Evolutionary conservation across 2,329 filamentous ascomycete species (phyloP).

Genomic region (Botrytis galanthina): DNA sequence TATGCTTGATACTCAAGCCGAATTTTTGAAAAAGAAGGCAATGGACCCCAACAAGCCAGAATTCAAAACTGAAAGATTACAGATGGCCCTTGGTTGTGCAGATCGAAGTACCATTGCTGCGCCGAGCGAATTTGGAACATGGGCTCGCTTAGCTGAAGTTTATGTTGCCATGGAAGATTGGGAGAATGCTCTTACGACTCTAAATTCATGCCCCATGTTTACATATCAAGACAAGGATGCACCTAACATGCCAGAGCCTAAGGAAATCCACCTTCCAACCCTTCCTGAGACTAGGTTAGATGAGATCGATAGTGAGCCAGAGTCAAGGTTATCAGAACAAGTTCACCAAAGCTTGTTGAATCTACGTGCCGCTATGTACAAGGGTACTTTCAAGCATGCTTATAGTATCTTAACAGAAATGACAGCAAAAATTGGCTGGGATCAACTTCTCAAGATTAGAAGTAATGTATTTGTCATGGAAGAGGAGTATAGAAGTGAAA

Average conservation of each 20-base stretch:
- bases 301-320: slow-evolving; percentile 90
- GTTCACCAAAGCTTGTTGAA: slow-evolving; percentile 85
- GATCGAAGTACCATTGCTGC: slow-evolving; percentile 93
- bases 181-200: slow-evolving; percentile 89
- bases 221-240: slow-evolving; percentile 99
- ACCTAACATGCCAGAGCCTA: slow-evolving; percentile 89
- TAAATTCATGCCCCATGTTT: slow-evolving; percentile 99
- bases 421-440: slow-evolving; percentile 96
- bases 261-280: slow-evolving; percentile 81
- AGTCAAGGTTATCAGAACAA: slow-evolving; percentile 76
- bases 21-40: slow-evolving; percentile 87
- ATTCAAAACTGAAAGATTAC: slow-evolving; percentile 64
- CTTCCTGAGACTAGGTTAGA: slow-evolving; percentile 87
- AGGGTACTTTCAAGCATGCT: slow-evolving; percentile 92
- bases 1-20: slow-evolving; percentile 89
- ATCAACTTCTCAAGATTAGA: slow-evolving; percentile 88
- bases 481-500: slow-evolving; percentile 92
- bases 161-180: slow-evolving; percentile 94
- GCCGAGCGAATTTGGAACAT: slow-evolving; percentile 95
- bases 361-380: slow-evolving; percentile 83
- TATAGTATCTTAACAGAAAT: slow-evolving; percentile 94
- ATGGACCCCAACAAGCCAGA: slow-evolving; percentile 52
- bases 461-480: slow-evolving; percentile 99
- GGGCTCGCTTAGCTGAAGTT: slow-evolving; percentile 89
- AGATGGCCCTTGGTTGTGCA: slow-evolving; percentile 86